Evolutionary conservation across 2,329 filamentous ascomycete genomes (phyloP).

Genomic region (Fusarium sambucinum): DNA sequence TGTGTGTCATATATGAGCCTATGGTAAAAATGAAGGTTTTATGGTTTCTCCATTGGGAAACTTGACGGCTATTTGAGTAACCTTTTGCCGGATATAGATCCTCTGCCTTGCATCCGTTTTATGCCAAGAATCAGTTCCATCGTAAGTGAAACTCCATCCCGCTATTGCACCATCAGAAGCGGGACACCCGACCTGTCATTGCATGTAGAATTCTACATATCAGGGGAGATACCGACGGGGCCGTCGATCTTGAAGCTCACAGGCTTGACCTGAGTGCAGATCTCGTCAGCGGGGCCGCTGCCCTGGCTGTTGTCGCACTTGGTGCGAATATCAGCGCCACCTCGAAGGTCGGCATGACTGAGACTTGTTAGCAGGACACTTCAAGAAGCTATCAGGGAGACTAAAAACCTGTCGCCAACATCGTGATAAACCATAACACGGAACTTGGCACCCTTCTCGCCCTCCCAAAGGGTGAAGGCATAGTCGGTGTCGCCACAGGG

Average conservation of each 20-base stretch:
- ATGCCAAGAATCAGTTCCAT: neutral
- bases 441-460: slow-evolving; percentile 4
- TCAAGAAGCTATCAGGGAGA: neutral
- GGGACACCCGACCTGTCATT: rapidly evolving
- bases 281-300: slow-evolving; percentile 24
- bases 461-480: slow-evolving; percentile 12
- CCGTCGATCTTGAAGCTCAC: slow-evolving; percentile 29
- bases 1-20: neutral
- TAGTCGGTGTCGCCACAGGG: slow-evolving; percentile 20
- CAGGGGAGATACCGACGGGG: slow-evolving; percentile 9
- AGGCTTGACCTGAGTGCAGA: slow-evolving; percentile 24
- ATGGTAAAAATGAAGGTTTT: neutral
- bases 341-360: slow-evolving; percentile 33
- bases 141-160: neutral
- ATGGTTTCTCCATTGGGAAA: neutral
- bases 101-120: neutral
- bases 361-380: neutral
- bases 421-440: slow-evolving; percentile 24
- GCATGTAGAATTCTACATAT: neutral
- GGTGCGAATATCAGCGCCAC: slow-evolving; percentile 22
- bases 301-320: slow-evolving; percentile 35
- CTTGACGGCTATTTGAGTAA: no score
- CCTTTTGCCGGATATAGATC: neutral
- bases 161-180: no score
- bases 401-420: slow-evolving; percentile 10